Evolutionary conservation across 345 rosid species (phyloP), one percentile per base, ranked within the genome.

Genomic region (Acer saccharum): DNA sequence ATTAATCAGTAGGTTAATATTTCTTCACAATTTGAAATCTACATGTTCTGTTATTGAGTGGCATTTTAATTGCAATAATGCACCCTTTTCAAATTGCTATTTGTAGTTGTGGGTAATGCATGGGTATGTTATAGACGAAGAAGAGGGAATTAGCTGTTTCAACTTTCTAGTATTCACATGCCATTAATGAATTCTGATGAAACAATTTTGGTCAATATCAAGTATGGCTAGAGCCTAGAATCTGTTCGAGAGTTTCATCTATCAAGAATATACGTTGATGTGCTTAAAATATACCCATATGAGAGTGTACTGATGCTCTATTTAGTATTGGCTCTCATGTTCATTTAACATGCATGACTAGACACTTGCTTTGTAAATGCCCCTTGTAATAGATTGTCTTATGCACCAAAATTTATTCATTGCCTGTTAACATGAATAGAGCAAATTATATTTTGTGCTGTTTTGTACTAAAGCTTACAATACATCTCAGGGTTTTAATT

Each of bases 21-120:
- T 62, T 61, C 74, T 61, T n/a, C 29, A 57, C n/a, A 72, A 57
- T 60, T 35, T 72, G 17, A 60, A 60, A 43, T 39, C 61, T 41
- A 21, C 35, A 10, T 10, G 10, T 72, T 58, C n/a, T 35, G 3
- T 58, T n/a, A 7, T 7, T 41, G 76, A 23, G 57, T 16, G 1
- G 57, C 65, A 25, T 21, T 27, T 43, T 61, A 39, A 12, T 10
- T 39, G 35, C 23, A 43, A 61, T 41, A 44, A 23, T 41, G 23
- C 14, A 61, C 43, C 52, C 61, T 73, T 25, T 41, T 18, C n/a
- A 46, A 21, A 72, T 35, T 35, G 39, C 39, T 4, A 35, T 35
- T 35, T 35, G 39, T 35, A 35, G 35, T 4, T 48, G 48, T 70
- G 74, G 14, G 7, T 20, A 71, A 39, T 63, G 77, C 61, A 23